Conservation (phyloP, 2,329 filamentous ascomycete genomes). For the Rhynchosporium agropyri region DNA sequence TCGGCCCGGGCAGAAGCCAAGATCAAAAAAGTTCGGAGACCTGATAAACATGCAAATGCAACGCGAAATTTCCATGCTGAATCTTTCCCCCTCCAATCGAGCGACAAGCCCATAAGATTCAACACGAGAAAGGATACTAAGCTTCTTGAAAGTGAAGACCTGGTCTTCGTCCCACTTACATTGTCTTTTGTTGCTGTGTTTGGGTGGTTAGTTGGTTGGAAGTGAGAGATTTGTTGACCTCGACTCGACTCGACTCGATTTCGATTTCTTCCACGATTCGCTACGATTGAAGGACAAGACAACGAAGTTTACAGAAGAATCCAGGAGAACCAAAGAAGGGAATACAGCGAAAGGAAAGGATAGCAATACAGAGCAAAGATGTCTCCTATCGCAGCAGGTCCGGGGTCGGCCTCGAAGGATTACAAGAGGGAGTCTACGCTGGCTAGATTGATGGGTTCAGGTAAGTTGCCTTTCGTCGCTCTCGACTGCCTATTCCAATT, state of each 20-base stretch:
- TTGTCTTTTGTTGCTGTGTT: not conserved
- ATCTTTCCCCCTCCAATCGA: not conserved
- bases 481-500: no score
- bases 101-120: no score
- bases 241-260: no score
- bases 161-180: no score
- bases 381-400: constrained; percentile 40
- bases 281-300: not conserved
- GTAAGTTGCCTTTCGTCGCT: constrained; percentile 51
- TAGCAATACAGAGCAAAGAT: constrained; percentile 16
- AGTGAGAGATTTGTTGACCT: not conserved
- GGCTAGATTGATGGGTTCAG: constrained; percentile 88
- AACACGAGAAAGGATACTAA: not conserved
- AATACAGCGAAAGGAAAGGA: not conserved
- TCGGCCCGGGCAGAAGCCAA: not conserved
- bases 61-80: constrained; percentile 3
- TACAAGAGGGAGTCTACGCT: constrained; percentile 85
- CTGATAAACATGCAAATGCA: not conserved
- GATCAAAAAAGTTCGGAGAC: not conserved
- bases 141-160: no score
- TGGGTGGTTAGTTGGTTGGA: not conserved
- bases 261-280: no score
- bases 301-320: not conserved
- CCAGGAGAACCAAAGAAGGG: not conserved
- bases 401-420: constrained; percentile 48